Conservation (phyloP, 352 stramenopile genomes). For the Phytophthora idaei region DNA sequence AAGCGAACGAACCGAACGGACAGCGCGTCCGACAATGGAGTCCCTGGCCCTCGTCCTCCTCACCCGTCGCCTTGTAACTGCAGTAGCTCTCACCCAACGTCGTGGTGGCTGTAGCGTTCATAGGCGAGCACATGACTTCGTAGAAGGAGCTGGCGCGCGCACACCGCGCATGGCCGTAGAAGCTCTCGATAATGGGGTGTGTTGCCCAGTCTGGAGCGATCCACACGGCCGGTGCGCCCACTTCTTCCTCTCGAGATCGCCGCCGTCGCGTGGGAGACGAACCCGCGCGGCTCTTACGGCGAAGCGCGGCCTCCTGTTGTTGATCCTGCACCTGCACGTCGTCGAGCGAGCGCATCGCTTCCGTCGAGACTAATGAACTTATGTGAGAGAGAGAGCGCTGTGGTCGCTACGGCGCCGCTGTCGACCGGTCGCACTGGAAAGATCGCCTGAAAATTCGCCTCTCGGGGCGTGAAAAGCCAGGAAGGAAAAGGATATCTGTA, state of each 20-base stretch:
- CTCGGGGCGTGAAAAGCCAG: slow-evolving; percentile 12
- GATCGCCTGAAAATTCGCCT: slow-evolving; percentile 24
- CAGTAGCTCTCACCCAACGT: slow-evolving; percentile 67
- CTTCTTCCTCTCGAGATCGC: slow-evolving; percentile 22
- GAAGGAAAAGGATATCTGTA: not conserved
- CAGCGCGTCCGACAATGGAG: slow-evolving; percentile 19
- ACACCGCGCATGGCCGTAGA: slow-evolving; percentile 60
- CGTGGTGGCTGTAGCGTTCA: slow-evolving; percentile 54
- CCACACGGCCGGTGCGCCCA: slow-evolving; percentile 67
- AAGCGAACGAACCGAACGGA: slow-evolving; percentile 60
- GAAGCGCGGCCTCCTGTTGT: slow-evolving; percentile 4
- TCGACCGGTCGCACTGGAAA: slow-evolving; percentile 32
- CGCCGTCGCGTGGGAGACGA: slow-evolving; percentile 21
- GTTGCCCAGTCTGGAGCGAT: slow-evolving; percentile 70
- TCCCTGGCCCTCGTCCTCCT: slow-evolving; percentile 16
- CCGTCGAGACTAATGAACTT: not conserved
- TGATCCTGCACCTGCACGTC: slow-evolving; percentile 19
- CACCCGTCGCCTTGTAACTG: slow-evolving; percentile 42
- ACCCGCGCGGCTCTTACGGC: not conserved
- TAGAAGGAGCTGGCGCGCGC: slow-evolving; percentile 75
- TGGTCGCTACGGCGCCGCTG: not conserved
- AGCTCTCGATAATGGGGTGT: slow-evolving; percentile 83
- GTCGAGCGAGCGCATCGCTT: slow-evolving; percentile 20
- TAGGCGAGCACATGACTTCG: slow-evolving; percentile 85
- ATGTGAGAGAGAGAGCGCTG: slow-evolving; percentile 10